phyloP scores from a whole-genome alignment of 2,329 filamentous ascomycete species.

The Fulvia fulva region DNA sequence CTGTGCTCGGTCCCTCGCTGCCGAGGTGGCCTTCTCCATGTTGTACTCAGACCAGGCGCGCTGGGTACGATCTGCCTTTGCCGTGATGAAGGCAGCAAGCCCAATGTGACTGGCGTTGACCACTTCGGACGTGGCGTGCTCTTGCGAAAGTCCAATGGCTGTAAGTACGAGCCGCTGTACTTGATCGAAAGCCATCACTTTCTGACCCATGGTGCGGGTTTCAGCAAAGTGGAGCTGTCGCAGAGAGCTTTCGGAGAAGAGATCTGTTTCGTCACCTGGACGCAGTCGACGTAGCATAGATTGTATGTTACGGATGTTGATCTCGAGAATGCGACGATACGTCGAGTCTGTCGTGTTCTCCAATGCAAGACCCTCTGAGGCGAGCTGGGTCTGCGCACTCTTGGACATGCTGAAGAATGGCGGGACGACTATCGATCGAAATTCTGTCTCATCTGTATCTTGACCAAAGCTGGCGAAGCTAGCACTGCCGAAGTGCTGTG shows the following conservation, averaged over 20 bases:
- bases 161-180: slow-evolving; percentile 57
- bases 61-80: slow-evolving; percentile 21
- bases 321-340: slow-evolving; percentile 38
- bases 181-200: slow-evolving; percentile 53
- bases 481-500: slow-evolving; percentile 38
- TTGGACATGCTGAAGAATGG: slow-evolving; percentile 38
- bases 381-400: slow-evolving; percentile 13
- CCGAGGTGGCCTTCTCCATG: slow-evolving; percentile 1
- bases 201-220: slow-evolving; percentile 45
- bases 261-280: slow-evolving; percentile 26
- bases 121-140: slow-evolving; percentile 26
- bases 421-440: slow-evolving; percentile 53
- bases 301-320: slow-evolving; percentile 63
- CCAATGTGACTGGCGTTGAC: slow-evolving; percentile 38
- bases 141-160: slow-evolving; percentile 49
- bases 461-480: slow-evolving; percentile 10
- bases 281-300: slow-evolving; percentile 55
- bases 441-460: slow-evolving; percentile 43
- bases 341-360: slow-evolving; percentile 12
- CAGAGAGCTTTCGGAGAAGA: slow-evolving; percentile 18
- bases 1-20: background rate
- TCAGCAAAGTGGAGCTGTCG: slow-evolving; percentile 23
- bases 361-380: slow-evolving; percentile 4
- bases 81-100: slow-evolving; percentile 23
- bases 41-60: slow-evolving; percentile 12